Percentiles rank a stretch among this genome's conserved stretches.
These are phyloP conservation scores for Sporothrix brunneoviolacea DNA, from an alignment of 2,329 filamentous ascomycete species.

Conservation along the genomic window DNA sequence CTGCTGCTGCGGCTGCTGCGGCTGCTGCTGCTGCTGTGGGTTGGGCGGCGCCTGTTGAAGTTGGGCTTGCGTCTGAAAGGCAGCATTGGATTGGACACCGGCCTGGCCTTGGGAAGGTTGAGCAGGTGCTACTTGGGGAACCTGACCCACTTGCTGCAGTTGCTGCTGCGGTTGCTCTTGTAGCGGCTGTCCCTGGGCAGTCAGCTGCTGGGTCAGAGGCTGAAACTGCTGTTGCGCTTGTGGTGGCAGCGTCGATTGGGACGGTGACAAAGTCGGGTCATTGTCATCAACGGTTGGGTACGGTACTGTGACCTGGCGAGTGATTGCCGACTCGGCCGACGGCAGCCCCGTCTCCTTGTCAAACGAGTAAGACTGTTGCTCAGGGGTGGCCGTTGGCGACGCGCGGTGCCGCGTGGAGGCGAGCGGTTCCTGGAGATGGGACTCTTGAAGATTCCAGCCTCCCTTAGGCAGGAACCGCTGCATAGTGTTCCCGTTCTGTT, in stretches of 20 bases:
- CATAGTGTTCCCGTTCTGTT: slow-evolving; percentile 27
- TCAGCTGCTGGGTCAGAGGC: slow-evolving; percentile 16
- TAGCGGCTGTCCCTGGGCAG: not conserved
- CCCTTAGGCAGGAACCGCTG: slow-evolving; percentile 37
- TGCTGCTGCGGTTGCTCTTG: not conserved
- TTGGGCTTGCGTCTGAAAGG: not conserved
- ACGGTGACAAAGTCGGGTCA: no score
- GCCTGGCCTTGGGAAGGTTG: no score
- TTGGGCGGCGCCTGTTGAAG: not conserved
- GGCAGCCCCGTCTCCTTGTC: slow-evolving; percentile 46
- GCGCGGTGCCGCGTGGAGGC: slow-evolving; percentile 30
- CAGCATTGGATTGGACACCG: no score
- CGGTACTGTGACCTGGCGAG: slow-evolving; percentile 3
- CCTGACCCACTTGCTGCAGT: no score
- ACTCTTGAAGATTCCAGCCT: slow-evolving; percentile 50
- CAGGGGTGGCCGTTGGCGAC: slow-evolving; percentile 23
- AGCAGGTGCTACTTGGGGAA: no score
- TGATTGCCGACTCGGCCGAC: slow-evolving; percentile 6
- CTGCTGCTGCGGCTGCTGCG: slow-evolving; percentile 2
- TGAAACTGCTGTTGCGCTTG: slow-evolving; percentile 20
- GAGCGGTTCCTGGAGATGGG: slow-evolving; percentile 44
- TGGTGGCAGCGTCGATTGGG: slow-evolving; percentile 8
- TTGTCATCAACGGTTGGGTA: no score
- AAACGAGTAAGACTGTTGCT: slow-evolving; percentile 31
- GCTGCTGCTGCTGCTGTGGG: not conserved